Evolutionary conservation across 441 rosid species (phyloP).

Genomic region (Pelargonium myrrhifolium): DNA sequence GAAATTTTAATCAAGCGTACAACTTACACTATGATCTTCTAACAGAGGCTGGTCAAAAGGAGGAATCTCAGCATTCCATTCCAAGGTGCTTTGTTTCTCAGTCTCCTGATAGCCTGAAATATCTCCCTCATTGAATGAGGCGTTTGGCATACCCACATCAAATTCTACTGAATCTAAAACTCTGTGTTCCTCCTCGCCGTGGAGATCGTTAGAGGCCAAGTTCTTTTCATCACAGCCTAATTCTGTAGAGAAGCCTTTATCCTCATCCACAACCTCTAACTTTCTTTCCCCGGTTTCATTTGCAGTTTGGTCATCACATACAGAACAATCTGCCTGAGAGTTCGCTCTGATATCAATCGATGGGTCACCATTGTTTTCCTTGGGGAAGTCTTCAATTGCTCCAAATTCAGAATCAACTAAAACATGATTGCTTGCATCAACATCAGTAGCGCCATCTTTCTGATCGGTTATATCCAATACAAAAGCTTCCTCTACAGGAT

Average conservation of each 20-base stretch:
- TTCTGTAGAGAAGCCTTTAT: constrained; percentile 24
- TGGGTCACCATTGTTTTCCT: constrained; percentile 38
- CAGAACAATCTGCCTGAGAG: constrained; percentile 28
- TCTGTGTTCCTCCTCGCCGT: constrained; percentile 31
- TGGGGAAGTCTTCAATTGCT: constrained; percentile 31
- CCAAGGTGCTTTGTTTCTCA: constrained; percentile 32
- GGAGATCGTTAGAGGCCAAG: constrained; percentile 19
- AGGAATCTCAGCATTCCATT: constrained; percentile 28
- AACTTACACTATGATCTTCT: constrained; percentile 50
- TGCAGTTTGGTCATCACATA: constrained; percentile 31
- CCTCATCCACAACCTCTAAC: constrained; percentile 25
- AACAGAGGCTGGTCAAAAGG: constrained; percentile 23
- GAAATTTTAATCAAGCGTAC: constrained; percentile 2
- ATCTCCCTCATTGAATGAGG: constrained; percentile 28
- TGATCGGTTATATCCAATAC: constrained; percentile 29
- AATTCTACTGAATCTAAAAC: constrained; percentile 20
- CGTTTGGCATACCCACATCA: constrained; percentile 23
- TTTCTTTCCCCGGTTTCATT: constrained; percentile 26
- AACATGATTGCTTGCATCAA: constrained; percentile 23
- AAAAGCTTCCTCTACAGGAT: constrained; percentile 26
- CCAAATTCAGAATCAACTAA: constrained; percentile 36
- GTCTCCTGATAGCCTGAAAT: constrained; percentile 28
- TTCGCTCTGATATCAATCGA: constrained; percentile 30
- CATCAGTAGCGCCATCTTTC: constrained; percentile 28
- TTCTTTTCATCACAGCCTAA: constrained; percentile 32